Conservation (phyloP, 2,329 filamentous ascomycete species). For the Phialocephala subalpina region DNA sequence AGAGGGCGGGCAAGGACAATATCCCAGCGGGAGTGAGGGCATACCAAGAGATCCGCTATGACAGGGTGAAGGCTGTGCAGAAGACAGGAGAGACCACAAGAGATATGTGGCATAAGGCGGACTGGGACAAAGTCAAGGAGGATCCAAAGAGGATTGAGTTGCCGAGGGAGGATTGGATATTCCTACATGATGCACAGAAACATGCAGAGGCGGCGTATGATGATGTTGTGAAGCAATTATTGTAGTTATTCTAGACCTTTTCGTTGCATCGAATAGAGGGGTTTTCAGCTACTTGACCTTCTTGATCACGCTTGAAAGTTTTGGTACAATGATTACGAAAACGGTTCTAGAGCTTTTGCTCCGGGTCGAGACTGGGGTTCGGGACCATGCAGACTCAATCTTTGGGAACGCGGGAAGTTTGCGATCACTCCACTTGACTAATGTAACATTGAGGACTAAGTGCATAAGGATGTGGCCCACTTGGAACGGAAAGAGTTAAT, state of each 20-base stretch:
- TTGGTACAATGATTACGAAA: background rate
- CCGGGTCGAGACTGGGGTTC: no score
- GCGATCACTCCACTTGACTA: no score
- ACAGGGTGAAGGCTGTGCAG: conserved; percentile 35
- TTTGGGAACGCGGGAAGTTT: no score
- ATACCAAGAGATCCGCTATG: conserved; percentile 35
- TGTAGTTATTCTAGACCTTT: background rate
- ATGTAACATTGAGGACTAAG: no score
- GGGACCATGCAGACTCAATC: no score
- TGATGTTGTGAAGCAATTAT: conserved; percentile 26
- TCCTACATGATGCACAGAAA: conserved; percentile 36
- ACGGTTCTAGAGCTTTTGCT: no score
- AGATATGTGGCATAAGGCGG: conserved; percentile 38
- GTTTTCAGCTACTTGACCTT: background rate
- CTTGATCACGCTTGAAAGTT: background rate
- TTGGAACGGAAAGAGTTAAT: background rate
- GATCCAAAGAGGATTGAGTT: conserved; percentile 34
- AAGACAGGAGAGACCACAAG: conserved; percentile 37
- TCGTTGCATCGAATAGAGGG: background rate
- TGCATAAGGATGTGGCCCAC: no score
- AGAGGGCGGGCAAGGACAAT: conserved; percentile 33
- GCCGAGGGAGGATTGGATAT: conserved; percentile 34
- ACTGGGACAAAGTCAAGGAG: conserved; percentile 35
- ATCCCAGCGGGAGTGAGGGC: conserved; percentile 26
- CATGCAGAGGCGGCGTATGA: conserved; percentile 36